Evolutionary conservation across 208 protist genomes (phyloP).

Genomic region (Leishmania tropica): DNA sequence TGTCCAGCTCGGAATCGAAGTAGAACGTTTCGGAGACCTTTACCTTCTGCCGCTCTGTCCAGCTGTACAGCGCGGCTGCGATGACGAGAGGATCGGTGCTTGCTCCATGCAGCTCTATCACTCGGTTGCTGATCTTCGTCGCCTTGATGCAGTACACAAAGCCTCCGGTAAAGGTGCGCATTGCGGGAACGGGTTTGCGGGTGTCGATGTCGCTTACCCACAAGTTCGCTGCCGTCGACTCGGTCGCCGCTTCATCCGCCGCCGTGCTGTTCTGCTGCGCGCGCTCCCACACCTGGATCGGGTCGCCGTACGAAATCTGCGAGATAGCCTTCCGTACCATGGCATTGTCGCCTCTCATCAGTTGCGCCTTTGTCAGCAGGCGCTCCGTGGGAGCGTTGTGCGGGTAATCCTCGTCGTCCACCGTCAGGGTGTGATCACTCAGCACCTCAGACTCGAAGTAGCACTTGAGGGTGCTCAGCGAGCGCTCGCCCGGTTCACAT

Average conservation of each 20-base stretch:
- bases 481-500: constrained; percentile 28
- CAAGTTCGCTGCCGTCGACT: constrained; percentile 45
- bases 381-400: constrained; percentile 68
- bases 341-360: constrained; percentile 32
- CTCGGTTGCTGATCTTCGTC: constrained; percentile 53
- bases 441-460: constrained; percentile 80
- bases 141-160: constrained; percentile 58
- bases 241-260: constrained; percentile 3
- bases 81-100: constrained; percentile 79
- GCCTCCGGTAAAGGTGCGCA: constrained; percentile 75
- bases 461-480: constrained; percentile 57
- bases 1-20: constrained; percentile 78
- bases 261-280: constrained; percentile 8
- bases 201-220: constrained; percentile 79
- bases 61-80: constrained; percentile 61
- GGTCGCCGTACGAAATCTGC: constrained; percentile 79
- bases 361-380: constrained; percentile 49
- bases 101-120: constrained; percentile 71
- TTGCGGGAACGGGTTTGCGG: constrained; percentile 72
- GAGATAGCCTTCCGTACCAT: constrained; percentile 56
- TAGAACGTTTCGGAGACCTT: constrained; percentile 91
- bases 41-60: constrained; percentile 39
- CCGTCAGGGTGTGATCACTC: constrained; percentile 54
- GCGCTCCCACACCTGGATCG: constrained; percentile 81
- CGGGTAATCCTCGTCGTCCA: constrained; percentile 71